These are phyloP conservation scores for Zalaria sp. DNA, from an alignment of 2,329 filamentous ascomycete genomes.

Conservation along the genomic window DNA sequence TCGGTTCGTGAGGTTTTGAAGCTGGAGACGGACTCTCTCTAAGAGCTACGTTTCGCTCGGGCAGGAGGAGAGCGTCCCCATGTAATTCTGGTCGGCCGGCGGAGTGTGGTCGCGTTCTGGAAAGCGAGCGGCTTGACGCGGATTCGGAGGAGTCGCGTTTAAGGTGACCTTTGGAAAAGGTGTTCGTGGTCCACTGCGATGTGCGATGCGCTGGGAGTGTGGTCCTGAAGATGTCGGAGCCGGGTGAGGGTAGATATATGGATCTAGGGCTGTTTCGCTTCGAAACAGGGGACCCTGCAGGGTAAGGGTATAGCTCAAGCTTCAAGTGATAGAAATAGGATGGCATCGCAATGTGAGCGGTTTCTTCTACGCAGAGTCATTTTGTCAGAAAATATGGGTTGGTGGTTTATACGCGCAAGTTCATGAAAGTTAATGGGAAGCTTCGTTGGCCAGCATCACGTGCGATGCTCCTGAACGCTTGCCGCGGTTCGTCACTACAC, in stretches of 20 bases:
- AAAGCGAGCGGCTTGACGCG: neutral
- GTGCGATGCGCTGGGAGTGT: slow-evolving; percentile 28
- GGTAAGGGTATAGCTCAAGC: slow-evolving; percentile 41
- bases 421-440: no score
- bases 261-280: slow-evolving; percentile 3
- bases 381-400: no score
- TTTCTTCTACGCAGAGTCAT: no score
- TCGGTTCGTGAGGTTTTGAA: slow-evolving; percentile 18
- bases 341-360: slow-evolving; percentile 30
- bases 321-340: slow-evolving; percentile 50
- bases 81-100: slow-evolving; percentile 12
- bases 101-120: slow-evolving; percentile 4
- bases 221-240: slow-evolving; percentile 31
- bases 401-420: no score
- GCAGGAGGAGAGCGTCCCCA: slow-evolving; percentile 20
- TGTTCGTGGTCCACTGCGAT: slow-evolving; percentile 21
- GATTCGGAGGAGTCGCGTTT: slow-evolving; percentile 1
- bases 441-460: no score
- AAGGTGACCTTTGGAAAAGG: slow-evolving; percentile 4
- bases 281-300: slow-evolving; percentile 5
- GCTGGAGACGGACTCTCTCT: slow-evolving; percentile 18
- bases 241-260: slow-evolving; percentile 24
- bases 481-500: no score
- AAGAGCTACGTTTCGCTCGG: slow-evolving; percentile 20
- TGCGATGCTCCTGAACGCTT: no score